Evolutionary conservation across 495 filamentous ascomycete species (phyloP), one percentile per base, ranked within the genome.

Genomic region (Penicillium daleae): DNA sequence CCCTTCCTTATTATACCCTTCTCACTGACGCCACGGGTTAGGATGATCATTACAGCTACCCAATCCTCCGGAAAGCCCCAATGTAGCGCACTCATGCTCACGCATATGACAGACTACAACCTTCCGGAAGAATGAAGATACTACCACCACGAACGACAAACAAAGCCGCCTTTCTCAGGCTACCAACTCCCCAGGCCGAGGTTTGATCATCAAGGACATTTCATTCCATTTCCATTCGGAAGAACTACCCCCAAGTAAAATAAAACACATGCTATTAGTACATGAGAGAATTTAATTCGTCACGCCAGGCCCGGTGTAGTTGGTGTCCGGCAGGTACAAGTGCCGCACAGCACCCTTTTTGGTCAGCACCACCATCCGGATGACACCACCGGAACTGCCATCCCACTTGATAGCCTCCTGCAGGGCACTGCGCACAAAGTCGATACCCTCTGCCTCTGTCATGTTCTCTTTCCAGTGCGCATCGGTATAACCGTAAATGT

Each of bases 401-500:
- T 99, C 95, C 95, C 95, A 98, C 79, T 96, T 97, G 83, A 99
- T 96, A 15, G 95, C 95, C 80, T 99, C 93, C 69, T 86, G 82
- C 74, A 99, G 78, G 12, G 95, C 86, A 42, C 86, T 89, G 75
- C 96, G 97, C 67, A 99, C 96, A 66, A 98, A 99, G 29, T 87
- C 76, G 59, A 99, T 85, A n/a, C 95, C 96, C 62, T 96, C 92
- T 44, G 85, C 82, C 83, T 99, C 94, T 26, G 89, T 90, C 93
- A 99, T 98, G 66, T 87, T 86, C 73, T 97, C 96, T 71, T 85
- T 88, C 95, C 95, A 99, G 83, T 99, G 85, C 54, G 93, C 88
- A 76, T 99, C 93, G 74, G 95, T 98, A 81, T 93, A 97, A 65
- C 95, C 95, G 81, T 97, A 98, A 78, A 99, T 99, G 82, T 98